Conservation (phyloP, 2,329 filamentous ascomycete genomes). For the Epichloe gansuensis region DNA sequence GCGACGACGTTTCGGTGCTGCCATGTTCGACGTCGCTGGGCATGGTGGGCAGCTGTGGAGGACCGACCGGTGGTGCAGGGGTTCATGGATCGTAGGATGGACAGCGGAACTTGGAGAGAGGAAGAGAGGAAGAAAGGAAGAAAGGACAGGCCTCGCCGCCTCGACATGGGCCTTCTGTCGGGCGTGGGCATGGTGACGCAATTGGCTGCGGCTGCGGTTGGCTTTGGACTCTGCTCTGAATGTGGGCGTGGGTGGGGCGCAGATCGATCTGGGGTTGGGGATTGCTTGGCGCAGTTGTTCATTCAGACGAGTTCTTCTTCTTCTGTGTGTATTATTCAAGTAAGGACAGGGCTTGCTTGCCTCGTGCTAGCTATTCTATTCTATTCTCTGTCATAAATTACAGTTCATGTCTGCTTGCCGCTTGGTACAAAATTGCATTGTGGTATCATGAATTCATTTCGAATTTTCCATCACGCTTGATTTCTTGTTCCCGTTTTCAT, state of each 20-base stretch:
- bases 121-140: neutral
- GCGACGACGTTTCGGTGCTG: slow-evolving; percentile 20
- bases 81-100: too few species aligned
- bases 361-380: neutral
- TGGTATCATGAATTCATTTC: neutral
- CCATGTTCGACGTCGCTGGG: slow-evolving; percentile 1
- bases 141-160: too few species aligned
- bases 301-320: neutral
- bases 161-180: too few species aligned
- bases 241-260: neutral
- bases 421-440: neutral
- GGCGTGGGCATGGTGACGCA: neutral
- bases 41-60: neutral
- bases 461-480: neutral
- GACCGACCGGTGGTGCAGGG: too few species aligned
- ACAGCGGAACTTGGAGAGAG: neutral
- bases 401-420: neutral
- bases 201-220: neutral
- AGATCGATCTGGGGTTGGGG: neutral
- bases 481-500: neutral
- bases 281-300: too few species aligned
- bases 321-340: neutral
- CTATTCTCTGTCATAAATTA: neutral
- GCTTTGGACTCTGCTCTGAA: too few species aligned
- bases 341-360: neutral